Evolutionary conservation across 164 flowering plant species (phyloP), one percentile per base, ranked within the genome.

Genomic region (grape (Vitis vinifera)): DNA sequence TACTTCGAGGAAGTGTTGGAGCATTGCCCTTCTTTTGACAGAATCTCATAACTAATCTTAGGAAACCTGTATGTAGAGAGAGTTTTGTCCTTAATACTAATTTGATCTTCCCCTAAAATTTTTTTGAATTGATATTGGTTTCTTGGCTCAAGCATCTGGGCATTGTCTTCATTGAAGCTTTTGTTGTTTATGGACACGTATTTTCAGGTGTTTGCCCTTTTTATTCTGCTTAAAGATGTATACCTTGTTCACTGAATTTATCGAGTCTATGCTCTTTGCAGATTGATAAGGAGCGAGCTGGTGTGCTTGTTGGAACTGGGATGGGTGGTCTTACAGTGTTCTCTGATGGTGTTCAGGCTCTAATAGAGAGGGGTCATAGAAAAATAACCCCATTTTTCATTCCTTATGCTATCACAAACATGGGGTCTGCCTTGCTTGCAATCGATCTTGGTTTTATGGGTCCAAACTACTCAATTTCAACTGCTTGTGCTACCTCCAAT

Each of bases 401-500:
- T 73, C 99, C 99, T 9, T 94, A 92, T 82, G 87, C 97, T 12
- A 92, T 92, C 69, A 92, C 98, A 50, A 94, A 94, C 81, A 94
- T 92, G 99, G 95, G 85, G 0, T 94, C 99, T 68, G 97, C 97
- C 12, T 73, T 92, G 86, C 97, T 94, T 72, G 99, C 84, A 10
- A 94, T 94, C 70, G 99, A 94, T 59, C 82, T 92, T 52, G 99
- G 99, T 51, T 82, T 92, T 51, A 94, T 94, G 98, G 98, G 98
- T 59, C 98, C 98, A 59, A 91, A 90, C 75, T 93, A 93, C 76
- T 93, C 97, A 2, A 93, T 93, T 59, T 93, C 98, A 23, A 91
- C 98, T 68, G 98, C 98, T 56, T 93, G 98, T 84, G 98, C 98
- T 37, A 93, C 98, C 27, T 90, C 97, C 53, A 94, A 94, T 76